Percentiles rank a stretch among this genome's conserved stretches.
These are phyloP conservation scores for Lablab purpureus DNA, from an alignment of 306 rosid genomes.

Conservation along the genomic window DNA sequence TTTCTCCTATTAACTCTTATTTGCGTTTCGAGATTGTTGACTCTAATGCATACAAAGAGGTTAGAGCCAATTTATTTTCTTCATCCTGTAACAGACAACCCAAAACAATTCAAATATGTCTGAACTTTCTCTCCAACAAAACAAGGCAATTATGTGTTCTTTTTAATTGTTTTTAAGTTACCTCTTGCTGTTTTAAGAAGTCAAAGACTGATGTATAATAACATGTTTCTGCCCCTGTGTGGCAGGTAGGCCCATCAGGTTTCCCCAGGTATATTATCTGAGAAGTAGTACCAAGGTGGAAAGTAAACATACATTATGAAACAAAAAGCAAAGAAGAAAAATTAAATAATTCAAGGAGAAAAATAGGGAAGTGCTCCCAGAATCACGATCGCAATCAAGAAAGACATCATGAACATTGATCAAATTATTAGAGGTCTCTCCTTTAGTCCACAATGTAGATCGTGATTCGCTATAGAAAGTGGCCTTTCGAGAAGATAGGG, in stretches of 20 bases:
- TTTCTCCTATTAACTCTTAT: constrained; percentile 61
- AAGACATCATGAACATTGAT: constrained; percentile 80
- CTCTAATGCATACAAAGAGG: constrained; percentile 74
- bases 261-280: constrained; percentile 93
- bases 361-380: constrained; percentile 60
- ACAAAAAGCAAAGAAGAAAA: background rate
- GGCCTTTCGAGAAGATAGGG: constrained; percentile 74
- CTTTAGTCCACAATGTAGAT: constrained; percentile 87
- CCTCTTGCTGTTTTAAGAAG: constrained; percentile 65
- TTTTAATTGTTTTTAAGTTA: constrained; percentile 40
- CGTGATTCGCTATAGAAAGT: constrained; percentile 91
- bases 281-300: constrained; percentile 32
- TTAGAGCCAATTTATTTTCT: constrained; percentile 65
- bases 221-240: constrained; percentile 91
- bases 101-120: constrained; percentile 34
- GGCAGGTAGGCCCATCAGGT: constrained; percentile 97
- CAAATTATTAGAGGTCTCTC: constrained; percentile 93
- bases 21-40: constrained; percentile 74
- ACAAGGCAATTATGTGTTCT: background rate
- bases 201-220: constrained; percentile 72
- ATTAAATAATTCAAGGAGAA: background rate
- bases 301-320: constrained; percentile 4
- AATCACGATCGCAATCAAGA: constrained; percentile 90
- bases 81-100: constrained; percentile 54
- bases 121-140: background rate